Conservation (phyloP, 2,329 filamentous ascomycete species). For the Trichoderma oligosporum region DNA sequence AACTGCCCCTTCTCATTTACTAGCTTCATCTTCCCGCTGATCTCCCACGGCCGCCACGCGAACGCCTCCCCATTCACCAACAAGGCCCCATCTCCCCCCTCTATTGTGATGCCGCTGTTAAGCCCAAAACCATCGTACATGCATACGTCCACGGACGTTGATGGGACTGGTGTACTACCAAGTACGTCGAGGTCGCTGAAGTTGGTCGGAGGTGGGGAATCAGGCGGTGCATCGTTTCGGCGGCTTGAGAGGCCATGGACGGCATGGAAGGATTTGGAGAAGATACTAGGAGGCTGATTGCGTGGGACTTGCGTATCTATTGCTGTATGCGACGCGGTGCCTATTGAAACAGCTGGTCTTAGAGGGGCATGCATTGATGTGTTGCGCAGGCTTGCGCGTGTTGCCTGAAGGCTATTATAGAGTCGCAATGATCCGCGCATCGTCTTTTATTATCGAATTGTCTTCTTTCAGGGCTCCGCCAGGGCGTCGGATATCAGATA, state of each 20-base stretch:
- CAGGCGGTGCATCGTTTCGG: slow-evolving; percentile 26
- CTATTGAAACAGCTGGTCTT: neutral
- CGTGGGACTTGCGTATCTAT: neutral
- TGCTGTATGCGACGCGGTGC: neutral
- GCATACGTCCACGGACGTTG: slow-evolving; percentile 80
- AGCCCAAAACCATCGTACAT: slow-evolving; percentile 80
- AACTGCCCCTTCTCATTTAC: slow-evolving; percentile 77
- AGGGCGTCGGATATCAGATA: too few species aligned
- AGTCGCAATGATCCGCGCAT: slow-evolving; percentile 25
- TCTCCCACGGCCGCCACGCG: slow-evolving; percentile 77
- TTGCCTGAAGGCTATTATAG: slow-evolving; percentile 23
- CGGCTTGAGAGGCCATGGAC: slow-evolving; percentile 10
- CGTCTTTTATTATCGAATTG: neutral
- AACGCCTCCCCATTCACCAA: slow-evolving; percentile 86
- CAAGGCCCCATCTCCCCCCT: slow-evolving; percentile 66
- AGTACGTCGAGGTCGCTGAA: slow-evolving; percentile 77
- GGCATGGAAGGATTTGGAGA: slow-evolving; percentile 20
- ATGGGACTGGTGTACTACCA: slow-evolving; percentile 67
- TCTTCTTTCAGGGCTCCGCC: neutral
- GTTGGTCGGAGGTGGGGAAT: slow-evolving; percentile 49
- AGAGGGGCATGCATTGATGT: neutral
- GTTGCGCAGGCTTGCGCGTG: slow-evolving; percentile 22
- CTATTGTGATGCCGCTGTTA: slow-evolving; percentile 72
- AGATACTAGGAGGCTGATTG: neutral
- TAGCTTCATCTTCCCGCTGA: slow-evolving; percentile 46